Conservation (phyloP, 1,284 basidiomycete genomes). For the Apiotrichum laibachii region DNA sequence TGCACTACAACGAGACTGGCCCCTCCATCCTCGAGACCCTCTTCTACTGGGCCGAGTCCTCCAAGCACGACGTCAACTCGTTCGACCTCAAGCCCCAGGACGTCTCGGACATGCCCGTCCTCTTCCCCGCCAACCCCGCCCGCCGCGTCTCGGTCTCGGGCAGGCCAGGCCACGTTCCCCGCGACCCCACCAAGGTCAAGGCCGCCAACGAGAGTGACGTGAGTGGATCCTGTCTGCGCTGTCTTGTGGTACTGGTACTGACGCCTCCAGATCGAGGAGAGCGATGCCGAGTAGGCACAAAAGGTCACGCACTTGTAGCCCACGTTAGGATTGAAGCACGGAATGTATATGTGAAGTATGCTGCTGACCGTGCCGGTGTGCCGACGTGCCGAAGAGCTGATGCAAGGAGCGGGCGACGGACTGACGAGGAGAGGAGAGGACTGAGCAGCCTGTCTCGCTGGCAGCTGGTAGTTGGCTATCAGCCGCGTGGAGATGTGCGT, state of each 20-base stretch:
- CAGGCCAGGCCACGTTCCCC: conserved; percentile 14
- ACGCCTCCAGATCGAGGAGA: conserved; percentile 45
- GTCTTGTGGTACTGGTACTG: too few species aligned
- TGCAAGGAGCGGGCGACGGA: too few species aligned
- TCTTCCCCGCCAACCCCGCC: conserved; percentile 51
- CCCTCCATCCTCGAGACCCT: conserved; percentile 46
- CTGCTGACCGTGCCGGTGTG: too few species aligned
- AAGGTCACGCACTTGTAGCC: conserved; percentile 1
- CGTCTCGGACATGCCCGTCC: conserved; percentile 28
- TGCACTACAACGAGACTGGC: conserved; percentile 29
- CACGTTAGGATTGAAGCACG: not conserved
- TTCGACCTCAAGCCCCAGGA: conserved; percentile 29
- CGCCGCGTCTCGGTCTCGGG: conserved; percentile 37
- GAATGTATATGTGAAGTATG: conserved; percentile 3
- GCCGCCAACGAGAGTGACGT: conserved; percentile 48
- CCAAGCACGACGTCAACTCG: conserved; percentile 13
- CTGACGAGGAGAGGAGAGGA: too few species aligned
- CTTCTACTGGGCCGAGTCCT: conserved; percentile 48
- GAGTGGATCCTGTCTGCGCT: too few species aligned
- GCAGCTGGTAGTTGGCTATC: too few species aligned
- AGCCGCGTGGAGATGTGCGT: too few species aligned
- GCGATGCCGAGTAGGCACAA: conserved; percentile 36
- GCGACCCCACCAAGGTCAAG: conserved; percentile 31
- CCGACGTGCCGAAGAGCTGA: too few species aligned
- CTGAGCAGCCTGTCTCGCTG: too few species aligned